Conservation (phyloP, 805 yeast genomes). For the Candida tammaniensis region DNA sequence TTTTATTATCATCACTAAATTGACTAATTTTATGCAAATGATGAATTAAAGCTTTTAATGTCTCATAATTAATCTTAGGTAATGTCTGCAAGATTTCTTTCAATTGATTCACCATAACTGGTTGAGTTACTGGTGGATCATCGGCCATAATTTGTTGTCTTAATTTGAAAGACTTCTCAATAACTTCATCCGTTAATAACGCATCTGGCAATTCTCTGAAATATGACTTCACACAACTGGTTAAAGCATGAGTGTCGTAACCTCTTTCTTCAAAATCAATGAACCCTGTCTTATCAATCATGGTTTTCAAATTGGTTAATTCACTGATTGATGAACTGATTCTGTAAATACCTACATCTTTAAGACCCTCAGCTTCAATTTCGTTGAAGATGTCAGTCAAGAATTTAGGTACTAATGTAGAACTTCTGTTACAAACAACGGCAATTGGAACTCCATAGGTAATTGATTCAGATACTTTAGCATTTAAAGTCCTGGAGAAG, state of each 20-base stretch:
- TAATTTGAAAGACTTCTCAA: slow-evolving; percentile 52
- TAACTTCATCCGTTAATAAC: slow-evolving; percentile 62
- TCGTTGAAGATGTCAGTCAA: slow-evolving; percentile 65
- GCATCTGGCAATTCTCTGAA: slow-evolving; percentile 87
- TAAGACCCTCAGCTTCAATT: slow-evolving; percentile 82
- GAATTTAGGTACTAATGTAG: slow-evolving; percentile 58
- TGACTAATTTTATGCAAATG: slow-evolving; percentile 72
- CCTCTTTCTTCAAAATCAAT: slow-evolving; percentile 47
- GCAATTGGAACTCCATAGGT: slow-evolving; percentile 88
- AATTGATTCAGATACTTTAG: slow-evolving; percentile 15
- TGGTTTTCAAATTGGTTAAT: slow-evolving; percentile 39
- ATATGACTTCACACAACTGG: slow-evolving; percentile 82
- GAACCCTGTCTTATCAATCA: slow-evolving; percentile 46
- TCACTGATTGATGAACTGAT: slow-evolving; percentile 53
- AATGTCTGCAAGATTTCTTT: slow-evolving; percentile 38
- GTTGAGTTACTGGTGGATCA: neutral
- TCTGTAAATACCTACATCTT: slow-evolving; percentile 89
- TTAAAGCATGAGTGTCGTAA: slow-evolving; percentile 81
- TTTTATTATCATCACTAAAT: slow-evolving; percentile 67
- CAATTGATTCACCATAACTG: slow-evolving; percentile 15
- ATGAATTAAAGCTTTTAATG: slow-evolving; percentile 61
- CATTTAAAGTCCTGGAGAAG: slow-evolving; percentile 38
- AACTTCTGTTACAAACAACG: slow-evolving; percentile 72
- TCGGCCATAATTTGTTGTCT: slow-evolving; percentile 17
- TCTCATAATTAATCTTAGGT: slow-evolving; percentile 65